Evolutionary conservation across 305 asterid genomes (phyloP).

Genomic region (Petunia hybrid): DNA sequence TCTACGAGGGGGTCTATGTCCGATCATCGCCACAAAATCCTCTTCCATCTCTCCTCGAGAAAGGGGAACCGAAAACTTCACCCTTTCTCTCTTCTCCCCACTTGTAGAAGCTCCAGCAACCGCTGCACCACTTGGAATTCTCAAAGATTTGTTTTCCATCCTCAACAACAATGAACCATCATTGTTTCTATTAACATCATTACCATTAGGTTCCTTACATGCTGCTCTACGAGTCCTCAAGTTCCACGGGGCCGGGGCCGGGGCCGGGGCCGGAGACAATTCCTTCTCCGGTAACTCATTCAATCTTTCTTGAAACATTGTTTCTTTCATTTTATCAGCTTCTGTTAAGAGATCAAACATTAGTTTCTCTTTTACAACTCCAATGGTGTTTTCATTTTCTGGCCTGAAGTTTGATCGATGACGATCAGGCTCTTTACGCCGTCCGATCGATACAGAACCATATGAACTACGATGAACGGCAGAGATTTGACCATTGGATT

Average conservation of each 20-base stretch:
- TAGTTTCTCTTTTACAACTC: conserved; percentile 75
- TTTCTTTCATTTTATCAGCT: conserved; percentile 73
- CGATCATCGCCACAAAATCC: conserved; percentile 69
- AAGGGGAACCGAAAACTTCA: conserved; percentile 69
- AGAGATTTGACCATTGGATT: conserved; percentile 56
- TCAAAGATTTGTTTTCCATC: conserved; percentile 49
- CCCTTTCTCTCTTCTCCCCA: conserved; percentile 62
- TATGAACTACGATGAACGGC: conserved; percentile 38
- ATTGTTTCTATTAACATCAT: conserved; percentile 13
- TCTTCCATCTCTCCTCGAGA: conserved; percentile 75
- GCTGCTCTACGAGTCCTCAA: conserved; percentile 77
- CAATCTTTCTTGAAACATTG: conserved; percentile 58
- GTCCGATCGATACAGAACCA: conserved; percentile 32
- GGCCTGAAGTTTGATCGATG: conserved; percentile 35
- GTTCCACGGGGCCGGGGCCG: conserved; percentile 42
- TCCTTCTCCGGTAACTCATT: conserved; percentile 22
- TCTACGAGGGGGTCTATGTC: conserved; percentile 76
- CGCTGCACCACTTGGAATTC: conserved; percentile 42
- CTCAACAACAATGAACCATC: conserved; percentile 23
- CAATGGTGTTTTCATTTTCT: conserved; percentile 52
- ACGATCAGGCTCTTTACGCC: conserved; percentile 27
- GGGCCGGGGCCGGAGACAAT: conserved; percentile 40
- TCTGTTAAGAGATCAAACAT: conserved; percentile 84
- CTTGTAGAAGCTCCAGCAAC: conserved; percentile 41
- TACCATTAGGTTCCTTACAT: conserved; percentile 51